A percentile compares a stretch with the other conserved stretches of the same genome.
These are phyloP conservation scores for Xylariaceae sp. DNA, from an alignment of 2,329 filamentous ascomycete genomes.

Conservation along the genomic window DNA sequence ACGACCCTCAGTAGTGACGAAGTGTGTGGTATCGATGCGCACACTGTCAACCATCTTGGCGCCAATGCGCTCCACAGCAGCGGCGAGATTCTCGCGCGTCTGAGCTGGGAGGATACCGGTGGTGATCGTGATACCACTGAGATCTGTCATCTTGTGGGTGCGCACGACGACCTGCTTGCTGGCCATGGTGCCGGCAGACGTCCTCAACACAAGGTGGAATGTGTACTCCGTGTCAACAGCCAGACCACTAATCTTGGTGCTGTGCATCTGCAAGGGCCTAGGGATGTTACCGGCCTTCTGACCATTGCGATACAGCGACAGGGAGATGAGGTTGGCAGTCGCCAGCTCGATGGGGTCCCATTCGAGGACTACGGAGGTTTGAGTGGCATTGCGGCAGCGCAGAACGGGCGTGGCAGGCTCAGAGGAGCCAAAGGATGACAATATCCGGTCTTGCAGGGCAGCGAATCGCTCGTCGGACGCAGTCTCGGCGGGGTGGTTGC, in stretches of 20 bases:
- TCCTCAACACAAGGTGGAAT: constrained; percentile 88
- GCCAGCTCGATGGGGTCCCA: constrained; percentile 95
- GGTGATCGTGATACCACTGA: constrained; percentile 92
- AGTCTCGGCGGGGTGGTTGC: constrained; percentile 75
- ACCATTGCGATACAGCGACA: constrained; percentile 90
- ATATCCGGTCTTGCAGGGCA: constrained; percentile 82
- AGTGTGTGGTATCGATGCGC: constrained; percentile 96
- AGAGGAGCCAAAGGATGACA: constrained; percentile 74
- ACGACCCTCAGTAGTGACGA: constrained; percentile 90
- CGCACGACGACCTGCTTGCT: constrained; percentile 80
- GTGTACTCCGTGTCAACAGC: constrained; percentile 96
- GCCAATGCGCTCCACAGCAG: constrained; percentile 80
- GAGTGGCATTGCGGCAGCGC: constrained; percentile 92
- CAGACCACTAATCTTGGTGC: constrained; percentile 93
- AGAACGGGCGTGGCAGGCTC: constrained; percentile 73
- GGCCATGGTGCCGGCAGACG: constrained; percentile 78
- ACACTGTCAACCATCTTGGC: constrained; percentile 87
- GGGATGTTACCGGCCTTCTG: constrained; percentile 96
- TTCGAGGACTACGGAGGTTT: constrained; percentile 96
- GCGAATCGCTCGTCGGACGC: constrained; percentile 72
- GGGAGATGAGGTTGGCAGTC: constrained; percentile 82
- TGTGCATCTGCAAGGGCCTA: constrained; percentile 76
- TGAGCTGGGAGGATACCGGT: constrained; percentile 75
- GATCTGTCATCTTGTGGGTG: constrained; percentile 98
- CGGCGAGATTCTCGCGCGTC: constrained; percentile 65